A percentile compares a stretch with the other conserved stretches of the same genome.
Conservation (phyloP, 495 filamentous ascomycete species). For the Hyaloscypha hepaticicola region DNA sequence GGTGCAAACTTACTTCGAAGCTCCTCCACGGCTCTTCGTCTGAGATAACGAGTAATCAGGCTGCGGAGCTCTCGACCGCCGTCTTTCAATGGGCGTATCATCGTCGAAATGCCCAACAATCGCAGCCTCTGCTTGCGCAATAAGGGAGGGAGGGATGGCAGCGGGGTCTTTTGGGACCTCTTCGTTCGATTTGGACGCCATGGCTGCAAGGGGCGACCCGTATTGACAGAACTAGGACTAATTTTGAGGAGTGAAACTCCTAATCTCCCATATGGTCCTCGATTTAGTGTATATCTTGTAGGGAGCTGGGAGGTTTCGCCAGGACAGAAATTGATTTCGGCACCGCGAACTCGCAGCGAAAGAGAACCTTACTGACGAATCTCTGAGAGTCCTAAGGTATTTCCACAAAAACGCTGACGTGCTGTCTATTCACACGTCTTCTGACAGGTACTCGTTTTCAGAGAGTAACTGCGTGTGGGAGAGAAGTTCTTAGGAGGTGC, state of each 20-base stretch:
- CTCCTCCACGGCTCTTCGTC: constrained; percentile 19
- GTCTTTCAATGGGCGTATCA: neutral
- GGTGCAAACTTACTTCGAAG: constrained; percentile 2
- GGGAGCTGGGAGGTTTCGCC: neutral
- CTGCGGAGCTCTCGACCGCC: constrained; percentile 5
- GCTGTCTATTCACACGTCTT: neutral
- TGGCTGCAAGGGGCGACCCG: neutral
- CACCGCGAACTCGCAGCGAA: neutral
- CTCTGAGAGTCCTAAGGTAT: neutral
- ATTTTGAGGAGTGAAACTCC: neutral
- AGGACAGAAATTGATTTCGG: neutral
- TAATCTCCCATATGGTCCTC: neutral
- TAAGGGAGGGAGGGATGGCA: constrained; percentile 28
- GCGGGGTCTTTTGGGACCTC: no score
- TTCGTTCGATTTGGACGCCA: constrained; percentile 1
- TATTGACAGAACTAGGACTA: neutral
- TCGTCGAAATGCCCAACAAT: constrained; percentile 31
- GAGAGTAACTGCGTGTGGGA: no score
- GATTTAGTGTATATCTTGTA: neutral
- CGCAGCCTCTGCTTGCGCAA: constrained; percentile 39
- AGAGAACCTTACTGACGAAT: neutral
- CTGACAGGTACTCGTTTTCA: neutral
- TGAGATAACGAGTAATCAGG: constrained; percentile 10
- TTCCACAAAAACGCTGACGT: neutral
- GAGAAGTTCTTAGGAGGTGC: neutral